Evolutionary conservation across 106 monocot genomes (phyloP).

Genomic region (Dendrobium nobile): DNA sequence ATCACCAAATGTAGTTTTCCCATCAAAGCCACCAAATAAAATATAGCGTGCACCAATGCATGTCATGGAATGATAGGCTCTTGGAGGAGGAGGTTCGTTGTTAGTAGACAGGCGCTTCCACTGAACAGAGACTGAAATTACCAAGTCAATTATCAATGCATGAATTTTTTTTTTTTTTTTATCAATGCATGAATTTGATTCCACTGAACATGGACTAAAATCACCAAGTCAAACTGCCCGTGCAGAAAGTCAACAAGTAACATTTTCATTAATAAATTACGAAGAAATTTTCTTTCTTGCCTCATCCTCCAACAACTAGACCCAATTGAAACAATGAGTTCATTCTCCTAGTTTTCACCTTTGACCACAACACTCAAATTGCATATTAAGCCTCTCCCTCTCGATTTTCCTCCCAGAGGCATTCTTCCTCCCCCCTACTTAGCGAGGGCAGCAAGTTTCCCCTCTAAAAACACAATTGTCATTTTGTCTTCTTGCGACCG

Average conservation of each 20-base stretch:
- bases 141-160: conserved; percentile 1
- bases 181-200: too few relatives aligned
- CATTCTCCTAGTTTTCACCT: too few relatives aligned
- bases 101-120: conserved; percentile 72
- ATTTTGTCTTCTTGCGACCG: too few relatives aligned
- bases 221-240: not conserved
- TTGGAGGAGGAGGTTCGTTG: conserved; percentile 84
- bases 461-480: too few relatives aligned
- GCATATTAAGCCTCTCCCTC: too few relatives aligned
- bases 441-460: too few relatives aligned
- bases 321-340: too few relatives aligned
- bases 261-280: not conserved
- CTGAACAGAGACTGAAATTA: conserved; percentile 81
- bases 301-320: too few relatives aligned
- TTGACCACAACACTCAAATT: too few relatives aligned
- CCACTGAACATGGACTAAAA: not conserved
- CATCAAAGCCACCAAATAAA: conserved; percentile 99
- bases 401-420: too few relatives aligned
- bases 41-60: conserved; percentile 69
- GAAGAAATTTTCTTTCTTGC: not conserved
- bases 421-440: too few relatives aligned
- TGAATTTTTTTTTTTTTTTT: not conserved
- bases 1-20: conserved; percentile 87
- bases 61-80: conserved; percentile 97
- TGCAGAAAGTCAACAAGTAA: not conserved